Evolutionary conservation across 371 early-diverging fungal species (phyloP), one percentile per base, ranked within the genome.

Genomic region (Zychaea mexicana): DNA sequence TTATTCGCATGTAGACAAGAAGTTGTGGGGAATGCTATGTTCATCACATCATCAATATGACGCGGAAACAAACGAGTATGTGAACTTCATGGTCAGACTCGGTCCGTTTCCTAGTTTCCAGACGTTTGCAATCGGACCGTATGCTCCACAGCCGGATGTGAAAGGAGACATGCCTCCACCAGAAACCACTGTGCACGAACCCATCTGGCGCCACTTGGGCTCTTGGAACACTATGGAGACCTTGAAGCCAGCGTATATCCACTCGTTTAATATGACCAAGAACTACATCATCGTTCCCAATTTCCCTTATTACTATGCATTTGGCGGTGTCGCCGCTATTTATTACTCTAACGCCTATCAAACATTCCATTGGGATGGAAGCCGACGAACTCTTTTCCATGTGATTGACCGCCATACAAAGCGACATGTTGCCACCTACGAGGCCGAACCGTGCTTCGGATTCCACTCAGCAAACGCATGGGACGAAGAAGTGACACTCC

Each of bases 381-480:
- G 69, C 2, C 55, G 76, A 36, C 79, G 78, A 46, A 77, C 84
- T 0, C 62, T 80, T 0, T 86, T 86, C 55, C 84, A 89, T 67
- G 81, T 89, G 2, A 69, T 89, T 30, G 86, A 86, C 30, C 80
- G 88, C 1, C 62, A 68, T 7, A 69, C 71, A 12, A 81, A 79
- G 2, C 67, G 83, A 9, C 86, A 85, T 64, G 77, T 89, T 17
- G 89, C 88, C 12, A 87, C 88, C 0, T 89, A 84, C 46, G 85
- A 85, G 32, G 77, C 81, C 6, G 85, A 82, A 21, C 84, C 89
- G 2, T 85, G 79, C 60, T 89, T 85, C 60, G 71, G 84, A 26
- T 84, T 89, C 70, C 89, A 89, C 57, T 64, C 79, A 5, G 69
- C 86, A 49, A 89, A 89, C 52, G 86, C 87, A 0, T 88, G 77